Conservation (phyloP, 345 rosid species). For the Arabidopsis thaliana region DNA sequence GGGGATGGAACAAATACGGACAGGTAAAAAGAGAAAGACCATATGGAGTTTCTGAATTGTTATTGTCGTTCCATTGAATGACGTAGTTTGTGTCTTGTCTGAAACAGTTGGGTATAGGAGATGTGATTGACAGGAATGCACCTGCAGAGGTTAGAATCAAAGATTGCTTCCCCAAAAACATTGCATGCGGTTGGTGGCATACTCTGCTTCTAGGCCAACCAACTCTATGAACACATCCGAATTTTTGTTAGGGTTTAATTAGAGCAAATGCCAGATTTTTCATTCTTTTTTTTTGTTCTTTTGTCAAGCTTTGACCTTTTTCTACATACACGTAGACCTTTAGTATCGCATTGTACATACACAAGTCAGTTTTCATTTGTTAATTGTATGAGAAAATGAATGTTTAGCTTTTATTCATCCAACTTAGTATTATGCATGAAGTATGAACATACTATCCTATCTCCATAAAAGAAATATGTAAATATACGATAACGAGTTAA, state of each 20-base stretch:
- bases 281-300: too few relatives aligned
- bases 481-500: too few relatives aligned
- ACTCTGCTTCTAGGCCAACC: conserved; percentile 80
- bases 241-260: conserved; percentile 63
- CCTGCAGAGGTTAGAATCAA: conserved; percentile 73
- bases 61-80: conserved; percentile 1
- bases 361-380: too few relatives aligned
- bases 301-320: too few relatives aligned
- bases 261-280: conserved; percentile 25
- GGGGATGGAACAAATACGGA: conserved; percentile 99
- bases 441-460: too few relatives aligned
- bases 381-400: background rate
- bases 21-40: conserved; percentile 65
- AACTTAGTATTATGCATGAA: too few relatives aligned
- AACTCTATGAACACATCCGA: conserved; percentile 55
- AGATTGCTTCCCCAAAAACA: conserved; percentile 62
- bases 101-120: conserved; percentile 93
- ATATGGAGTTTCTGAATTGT: conserved; percentile 13
- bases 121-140: conserved; percentile 80
- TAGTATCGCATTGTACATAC: too few relatives aligned
- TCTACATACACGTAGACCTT: too few relatives aligned
- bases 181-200: conserved; percentile 99
- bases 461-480: too few relatives aligned
- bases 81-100: conserved; percentile 19
- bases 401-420: background rate